Evolutionary conservation across 2,329 filamentous ascomycete species (phyloP).

Genomic region (Penicillium aurantiogriseum): DNA sequence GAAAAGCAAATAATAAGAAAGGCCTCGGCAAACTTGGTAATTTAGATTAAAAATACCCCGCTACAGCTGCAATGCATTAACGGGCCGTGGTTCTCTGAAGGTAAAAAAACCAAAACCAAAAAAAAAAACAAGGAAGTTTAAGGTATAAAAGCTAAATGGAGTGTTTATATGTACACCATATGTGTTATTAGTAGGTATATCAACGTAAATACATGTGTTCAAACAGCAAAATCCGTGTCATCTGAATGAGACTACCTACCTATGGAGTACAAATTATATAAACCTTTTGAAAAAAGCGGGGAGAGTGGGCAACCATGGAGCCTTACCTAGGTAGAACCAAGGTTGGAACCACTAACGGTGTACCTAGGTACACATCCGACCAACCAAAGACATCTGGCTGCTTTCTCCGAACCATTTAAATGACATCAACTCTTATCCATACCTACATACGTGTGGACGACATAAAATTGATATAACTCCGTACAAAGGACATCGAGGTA

Average conservation of each 20-base stretch:
- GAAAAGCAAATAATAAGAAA: neutral
- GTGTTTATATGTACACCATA: neutral
- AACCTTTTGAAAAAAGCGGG: neutral
- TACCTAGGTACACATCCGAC: neutral
- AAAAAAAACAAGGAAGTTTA: neutral
- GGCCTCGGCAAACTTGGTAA: neutral
- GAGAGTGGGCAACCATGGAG: neutral
- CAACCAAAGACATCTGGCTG: constrained; percentile 2
- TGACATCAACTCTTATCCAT: neutral
- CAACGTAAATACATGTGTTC: neutral
- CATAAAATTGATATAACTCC: too few species aligned
- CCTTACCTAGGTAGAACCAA: neutral
- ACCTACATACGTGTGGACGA: neutral
- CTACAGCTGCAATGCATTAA: constrained; percentile 2
- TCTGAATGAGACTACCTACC: too few species aligned
- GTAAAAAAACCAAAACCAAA: neutral
- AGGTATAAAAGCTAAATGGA: neutral
- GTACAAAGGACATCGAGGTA: neutral
- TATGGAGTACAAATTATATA: neutral
- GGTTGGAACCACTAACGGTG: neutral
- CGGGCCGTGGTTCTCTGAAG: neutral
- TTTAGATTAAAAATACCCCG: neutral
- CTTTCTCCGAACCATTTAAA: constrained; percentile 1
- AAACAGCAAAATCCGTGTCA: neutral
- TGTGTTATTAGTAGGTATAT: too few species aligned